Percentiles rank a stretch among this genome's conserved stretches.
Evolutionary conservation across 495 filamentous ascomycete genomes (phyloP).

Genomic region (Trichoderma orchidacearum): DNA sequence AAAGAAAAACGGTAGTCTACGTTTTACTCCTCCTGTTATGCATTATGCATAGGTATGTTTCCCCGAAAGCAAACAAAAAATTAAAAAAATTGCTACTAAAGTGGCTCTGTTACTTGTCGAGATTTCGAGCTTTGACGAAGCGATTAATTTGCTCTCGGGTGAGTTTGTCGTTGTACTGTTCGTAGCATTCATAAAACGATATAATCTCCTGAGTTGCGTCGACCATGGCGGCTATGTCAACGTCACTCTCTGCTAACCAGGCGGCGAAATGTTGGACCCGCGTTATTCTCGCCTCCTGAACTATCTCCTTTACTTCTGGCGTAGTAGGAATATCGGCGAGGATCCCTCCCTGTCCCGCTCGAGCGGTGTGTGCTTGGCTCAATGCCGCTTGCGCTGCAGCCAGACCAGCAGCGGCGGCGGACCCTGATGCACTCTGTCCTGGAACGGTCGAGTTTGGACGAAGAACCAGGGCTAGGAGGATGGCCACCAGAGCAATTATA

Average conservation of each 20-base stretch:
- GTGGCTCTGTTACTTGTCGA: conserved; percentile 75
- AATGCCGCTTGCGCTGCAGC: conserved; percentile 11
- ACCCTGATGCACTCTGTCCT: conserved; percentile 28
- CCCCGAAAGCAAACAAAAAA: too few relatives aligned
- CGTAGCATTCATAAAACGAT: conserved; percentile 86
- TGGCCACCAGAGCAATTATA: conserved; percentile 78
- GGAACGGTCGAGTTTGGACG: conserved; percentile 25
- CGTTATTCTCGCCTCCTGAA: conserved; percentile 10
- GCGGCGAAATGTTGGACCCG: conserved; percentile 55
- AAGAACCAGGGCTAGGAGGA: conserved; percentile 74
- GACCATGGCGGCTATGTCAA: conserved; percentile 84
- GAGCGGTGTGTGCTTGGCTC: conserved; percentile 10
- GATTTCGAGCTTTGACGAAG: conserved; percentile 70
- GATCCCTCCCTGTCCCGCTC: conserved; percentile 1
- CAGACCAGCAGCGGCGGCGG: conserved; percentile 9
- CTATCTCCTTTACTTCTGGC: conserved; percentile 7
- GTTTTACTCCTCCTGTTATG: too few relatives aligned
- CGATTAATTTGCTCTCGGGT: conserved; percentile 52
- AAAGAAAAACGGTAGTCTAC: too few relatives aligned
- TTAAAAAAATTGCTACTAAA: too few relatives aligned
- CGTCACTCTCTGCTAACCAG: conserved; percentile 85
- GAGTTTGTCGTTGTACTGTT: conserved; percentile 73
- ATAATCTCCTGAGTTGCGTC: conserved; percentile 94
- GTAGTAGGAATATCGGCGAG: conserved; percentile 4
- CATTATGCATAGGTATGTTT: too few relatives aligned